Base-by-base conservation (phyloP, 1,139 yeast species). In the Kurtzmaniella natalensis region DNA sequence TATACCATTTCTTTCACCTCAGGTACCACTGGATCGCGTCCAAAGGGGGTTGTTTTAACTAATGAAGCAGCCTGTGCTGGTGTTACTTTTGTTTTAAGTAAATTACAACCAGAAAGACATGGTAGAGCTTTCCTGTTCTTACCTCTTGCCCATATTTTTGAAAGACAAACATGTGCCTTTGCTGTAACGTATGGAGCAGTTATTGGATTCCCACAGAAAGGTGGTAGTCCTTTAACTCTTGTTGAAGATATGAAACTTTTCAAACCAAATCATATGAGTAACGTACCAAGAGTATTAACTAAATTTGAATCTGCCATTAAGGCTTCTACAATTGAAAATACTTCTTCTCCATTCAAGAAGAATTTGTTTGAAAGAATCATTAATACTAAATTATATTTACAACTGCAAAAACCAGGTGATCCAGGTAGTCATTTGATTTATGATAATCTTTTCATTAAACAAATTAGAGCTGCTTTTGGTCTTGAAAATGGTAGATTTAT, bases 281-380 rank as follows among this genome's bases (percentile, higher is more conserved):
- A 76, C 43, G 92, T 82, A 21, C 92, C 92, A 3, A 63, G 89
- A 41, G 73, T 82, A 5, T 70, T 71, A 48, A 76, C 81, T 36
- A 72, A 79, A 47, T 62, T 82, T 39, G 88, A 81, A 50, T 57
- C 70, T 32, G 71, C 70, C 3, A 48, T 74, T 38, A 72, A 70
- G 46, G 53, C 60, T 34, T 55, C 64, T 39, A 52, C 63, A 18
- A 30, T 56, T 29, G 51, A 58, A 32, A 46, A 52, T 25, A 40
- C 48, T 2, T 47, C 44, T 24, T 47, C 48, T 3, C 32, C 46
- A 5, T 20, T 51, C 13, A 44, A 41, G 13, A 40, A 50, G 35
- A 38, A 43, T 7, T 36, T 59, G 20, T 55, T 53, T 29, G 36
- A 30, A 10, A 48, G 37, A 27, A 48, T 50, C n/a, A 34, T 43